Evolutionary conservation across 345 rosid species (phyloP), one percentile per base, ranked within the genome.

Genomic region (Turnera subulata): DNA sequence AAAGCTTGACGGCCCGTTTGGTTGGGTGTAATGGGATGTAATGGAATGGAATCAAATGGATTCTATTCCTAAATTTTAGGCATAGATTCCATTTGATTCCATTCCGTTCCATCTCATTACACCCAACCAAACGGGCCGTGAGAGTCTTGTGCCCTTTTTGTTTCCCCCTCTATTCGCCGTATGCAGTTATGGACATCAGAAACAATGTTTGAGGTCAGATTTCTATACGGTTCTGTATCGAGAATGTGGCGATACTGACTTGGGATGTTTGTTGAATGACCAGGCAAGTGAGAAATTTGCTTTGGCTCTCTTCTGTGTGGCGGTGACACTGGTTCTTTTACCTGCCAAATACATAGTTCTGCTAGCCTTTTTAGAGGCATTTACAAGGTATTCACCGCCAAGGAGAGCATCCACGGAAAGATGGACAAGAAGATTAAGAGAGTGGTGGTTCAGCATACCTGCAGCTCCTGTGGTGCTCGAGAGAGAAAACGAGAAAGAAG

Each of bases 381-480:
- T 79, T 71, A 94, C 99, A 2, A 76, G 85, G 58, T 85, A 84
- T 68, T 94, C 99, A 0, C 97, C 91, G 1, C 78, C 72, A 9
- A 73, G 97, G 61, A 81, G 65, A 76, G 84, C 76, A 10, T 81
- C 80, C 78, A 82, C 85, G 0, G 99, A 88, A 59, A 78, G 89
- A 76, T 71, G 75, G 70, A 60, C 69, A 68, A 81, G 99, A 75
- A 81, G 99, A 73, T 45, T 87, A 71, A 85, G 82, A 66, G 99
- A 90, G 59, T 94, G 99, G 96, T 94, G 99, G 99, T 88, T 85
- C 76, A 88, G 99, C 72, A 79, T 88, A 63, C 99, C 96, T 0
- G 97, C 97, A 1, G 97, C 97, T 58, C 96, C 96, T 0, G 94
- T 94, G 35, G 43, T 82, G 61, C 78, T 88, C 25, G 88, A 82